A percentile compares a stretch with the other conserved stretches of the same genome.
Evolutionary conservation across 2,329 filamentous ascomycete species (phyloP).

Genomic region (Zelopaecilomyces penicillatus): DNA sequence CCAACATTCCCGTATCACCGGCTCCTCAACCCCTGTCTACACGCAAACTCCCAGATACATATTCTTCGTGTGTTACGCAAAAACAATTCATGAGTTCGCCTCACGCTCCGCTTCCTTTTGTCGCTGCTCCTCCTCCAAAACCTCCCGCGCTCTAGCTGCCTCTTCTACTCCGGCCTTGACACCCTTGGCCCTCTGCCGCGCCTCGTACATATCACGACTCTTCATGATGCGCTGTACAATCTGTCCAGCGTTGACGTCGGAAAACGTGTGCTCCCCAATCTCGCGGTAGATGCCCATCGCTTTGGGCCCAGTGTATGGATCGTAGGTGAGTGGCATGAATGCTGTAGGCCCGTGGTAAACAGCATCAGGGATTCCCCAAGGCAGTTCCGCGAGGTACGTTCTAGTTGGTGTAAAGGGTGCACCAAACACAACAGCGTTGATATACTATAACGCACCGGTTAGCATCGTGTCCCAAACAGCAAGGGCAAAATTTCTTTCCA

Average conservation of each 20-base stretch:
- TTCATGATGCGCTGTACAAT: slow-evolving; percentile 88
- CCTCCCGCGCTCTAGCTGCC: slow-evolving; percentile 52
- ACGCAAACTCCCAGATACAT: too few species aligned
- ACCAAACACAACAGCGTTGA: slow-evolving; percentile 80
- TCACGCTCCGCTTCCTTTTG: slow-evolving; percentile 34
- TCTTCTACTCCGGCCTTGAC: slow-evolving; percentile 74
- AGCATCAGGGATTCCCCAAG: slow-evolving; percentile 63
- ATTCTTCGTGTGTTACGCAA: too few species aligned
- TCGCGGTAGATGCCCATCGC: slow-evolving; percentile 76
- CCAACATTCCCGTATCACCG: too few species aligned
- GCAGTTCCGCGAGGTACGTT: slow-evolving; percentile 66
- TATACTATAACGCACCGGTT: slow-evolving; percentile 48
- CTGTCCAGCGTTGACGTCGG: slow-evolving; percentile 81
- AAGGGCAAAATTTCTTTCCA: background rate
- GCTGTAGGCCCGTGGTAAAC: slow-evolving; percentile 96
- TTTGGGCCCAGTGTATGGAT: slow-evolving; percentile 75
- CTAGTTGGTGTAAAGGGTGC: slow-evolving; percentile 82
- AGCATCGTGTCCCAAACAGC: background rate
- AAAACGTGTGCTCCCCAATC: slow-evolving; percentile 68
- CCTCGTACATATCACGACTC: slow-evolving; percentile 81
- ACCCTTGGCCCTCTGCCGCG: slow-evolving; percentile 81
- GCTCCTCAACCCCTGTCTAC: too few species aligned
- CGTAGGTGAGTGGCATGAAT: slow-evolving; percentile 74
- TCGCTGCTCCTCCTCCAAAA: slow-evolving; percentile 51
- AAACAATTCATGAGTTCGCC: too few species aligned